phyloP scores from a whole-genome alignment of 2,329 filamentous ascomycete genomes.

The Botryosphaeria dothidea region DNA sequence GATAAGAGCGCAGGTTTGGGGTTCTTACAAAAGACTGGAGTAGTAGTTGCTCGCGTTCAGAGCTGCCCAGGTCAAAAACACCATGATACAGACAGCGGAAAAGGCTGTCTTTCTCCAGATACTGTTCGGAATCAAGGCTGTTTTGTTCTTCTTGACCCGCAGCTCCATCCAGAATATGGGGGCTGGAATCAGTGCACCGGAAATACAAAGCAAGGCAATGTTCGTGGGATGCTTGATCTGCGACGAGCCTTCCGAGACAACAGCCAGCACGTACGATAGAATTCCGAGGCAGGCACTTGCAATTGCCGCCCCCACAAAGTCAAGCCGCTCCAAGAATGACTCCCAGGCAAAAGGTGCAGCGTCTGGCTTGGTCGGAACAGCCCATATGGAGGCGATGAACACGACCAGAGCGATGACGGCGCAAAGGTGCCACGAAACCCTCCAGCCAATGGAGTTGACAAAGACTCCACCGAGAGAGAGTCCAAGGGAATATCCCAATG shows the following conservation, averaged over 20 bases:
- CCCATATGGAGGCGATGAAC: slow-evolving; percentile 41
- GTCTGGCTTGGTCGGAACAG: neutral
- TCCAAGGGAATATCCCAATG: slow-evolving; percentile 54
- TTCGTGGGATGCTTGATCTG: neutral
- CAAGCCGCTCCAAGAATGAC: neutral
- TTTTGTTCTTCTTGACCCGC: slow-evolving; percentile 47
- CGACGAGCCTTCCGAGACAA: neutral
- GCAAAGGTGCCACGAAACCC: slow-evolving; percentile 52
- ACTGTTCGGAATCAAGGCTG: slow-evolving; percentile 63
- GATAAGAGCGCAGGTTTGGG: neutral
- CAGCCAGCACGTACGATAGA: neutral
- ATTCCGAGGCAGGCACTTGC: neutral
- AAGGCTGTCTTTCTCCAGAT: slow-evolving; percentile 62
- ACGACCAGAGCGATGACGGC: slow-evolving; percentile 46
- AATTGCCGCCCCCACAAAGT: neutral
- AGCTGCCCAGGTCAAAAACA: slow-evolving; percentile 41
- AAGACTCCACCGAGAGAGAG: slow-evolving; percentile 55
- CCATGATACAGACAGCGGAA: slow-evolving; percentile 54
- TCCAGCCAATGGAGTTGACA: slow-evolving; percentile 52
- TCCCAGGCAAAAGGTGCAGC: neutral
- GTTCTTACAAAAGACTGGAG: slow-evolving; percentile 38
- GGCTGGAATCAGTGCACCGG: slow-evolving; percentile 44
- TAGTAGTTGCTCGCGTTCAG: slow-evolving; percentile 41
- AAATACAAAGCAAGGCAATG: slow-evolving; percentile 44
- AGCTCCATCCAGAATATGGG: slow-evolving; percentile 59